A percentile compares a stretch with the other conserved stretches of the same genome.
Evolutionary conservation across 78 protist genomes (phyloP).

Genomic region (Chrysochromulina parva): DNA sequence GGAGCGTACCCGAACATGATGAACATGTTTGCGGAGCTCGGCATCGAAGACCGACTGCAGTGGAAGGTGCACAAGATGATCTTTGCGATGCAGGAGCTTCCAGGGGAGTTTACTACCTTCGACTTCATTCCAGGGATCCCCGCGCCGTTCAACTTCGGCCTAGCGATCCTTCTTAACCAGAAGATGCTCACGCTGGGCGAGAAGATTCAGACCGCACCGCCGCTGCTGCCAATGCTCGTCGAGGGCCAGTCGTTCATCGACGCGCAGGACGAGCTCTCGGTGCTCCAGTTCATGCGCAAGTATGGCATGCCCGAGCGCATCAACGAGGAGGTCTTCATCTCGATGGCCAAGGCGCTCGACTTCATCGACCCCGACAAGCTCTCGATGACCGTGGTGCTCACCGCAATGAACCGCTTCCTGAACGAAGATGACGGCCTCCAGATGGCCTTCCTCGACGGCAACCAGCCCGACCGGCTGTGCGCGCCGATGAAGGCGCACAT

Average conservation of each 20-base stretch:
- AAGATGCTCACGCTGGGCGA: conserved; percentile 53
- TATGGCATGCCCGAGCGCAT: conserved; percentile 49
- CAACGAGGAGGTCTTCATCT: conserved; percentile 45
- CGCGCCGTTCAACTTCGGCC: conserved; percentile 49
- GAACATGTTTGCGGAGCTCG: conserved; percentile 50
- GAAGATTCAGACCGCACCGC: conserved; percentile 44
- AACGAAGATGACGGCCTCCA: conserved; percentile 38
- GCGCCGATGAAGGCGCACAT: conserved; percentile 39
- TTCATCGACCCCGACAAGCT: conserved; percentile 56
- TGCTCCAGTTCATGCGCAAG: conserved; percentile 32
- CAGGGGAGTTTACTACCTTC: conserved; percentile 46
- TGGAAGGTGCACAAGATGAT: conserved; percentile 63
- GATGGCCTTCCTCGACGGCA: conserved; percentile 63
- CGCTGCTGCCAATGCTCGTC: conserved; percentile 44
- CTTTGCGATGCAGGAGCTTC: conserved; percentile 44
- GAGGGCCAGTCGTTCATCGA: conserved; percentile 28
- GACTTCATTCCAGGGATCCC: conserved; percentile 45
- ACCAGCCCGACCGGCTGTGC: conserved; percentile 58
- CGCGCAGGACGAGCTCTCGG: conserved; percentile 26
- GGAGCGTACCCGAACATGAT: conserved; percentile 66
- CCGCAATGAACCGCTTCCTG: conserved; percentile 41
- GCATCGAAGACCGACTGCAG: conserved; percentile 56
- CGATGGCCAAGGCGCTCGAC: conserved; percentile 57
- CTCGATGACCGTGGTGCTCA: conserved; percentile 49
- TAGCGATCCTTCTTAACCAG: conserved; percentile 43